phyloP scores from a whole-genome alignment of 2,329 filamentous ascomycete genomes.

The Trichoderma sp. region DNA sequence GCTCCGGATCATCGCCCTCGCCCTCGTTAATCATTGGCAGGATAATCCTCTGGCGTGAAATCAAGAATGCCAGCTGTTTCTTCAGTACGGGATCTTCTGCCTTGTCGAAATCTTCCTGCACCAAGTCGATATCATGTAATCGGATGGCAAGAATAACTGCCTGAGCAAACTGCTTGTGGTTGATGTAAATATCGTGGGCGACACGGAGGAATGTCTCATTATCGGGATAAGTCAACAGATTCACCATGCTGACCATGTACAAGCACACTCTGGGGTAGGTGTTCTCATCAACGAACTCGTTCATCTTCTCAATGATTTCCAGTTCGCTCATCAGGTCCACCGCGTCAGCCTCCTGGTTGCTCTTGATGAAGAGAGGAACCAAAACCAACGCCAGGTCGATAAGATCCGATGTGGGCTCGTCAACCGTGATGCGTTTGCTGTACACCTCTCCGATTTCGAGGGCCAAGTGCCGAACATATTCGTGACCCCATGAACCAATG shows the following conservation, averaged over 20 bases:
- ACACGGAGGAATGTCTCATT: constrained; percentile 94
- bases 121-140: constrained; percentile 83
- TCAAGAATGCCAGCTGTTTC: constrained; percentile 92
- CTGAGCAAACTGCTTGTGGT: constrained; percentile 90
- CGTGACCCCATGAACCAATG: constrained; percentile 96
- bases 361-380: constrained; percentile 92
- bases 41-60: constrained; percentile 88
- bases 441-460: constrained; percentile 96
- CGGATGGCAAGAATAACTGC: constrained; percentile 94
- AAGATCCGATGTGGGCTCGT: constrained; percentile 82
- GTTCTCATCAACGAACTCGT: constrained; percentile 88
- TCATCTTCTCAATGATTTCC: constrained; percentile 93
- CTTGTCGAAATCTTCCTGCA: constrained; percentile 78
- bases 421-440: constrained; percentile 80
- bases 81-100: constrained; percentile 81
- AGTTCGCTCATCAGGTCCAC: constrained; percentile 96
- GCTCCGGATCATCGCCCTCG: constrained; percentile 70
- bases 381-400: constrained; percentile 81
- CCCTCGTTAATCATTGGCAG: constrained; percentile 67
- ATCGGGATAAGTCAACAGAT: constrained; percentile 94
- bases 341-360: constrained; percentile 96
- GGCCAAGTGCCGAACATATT: constrained; percentile 94
- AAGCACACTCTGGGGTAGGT: constrained; percentile 92
- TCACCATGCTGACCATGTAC: constrained; percentile 99
- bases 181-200: constrained; percentile 89